Percentiles rank a stretch among this genome's conserved stretches.
Conservation (phyloP, 768 basidiomycete genomes). For the Bullera alba region DNA sequence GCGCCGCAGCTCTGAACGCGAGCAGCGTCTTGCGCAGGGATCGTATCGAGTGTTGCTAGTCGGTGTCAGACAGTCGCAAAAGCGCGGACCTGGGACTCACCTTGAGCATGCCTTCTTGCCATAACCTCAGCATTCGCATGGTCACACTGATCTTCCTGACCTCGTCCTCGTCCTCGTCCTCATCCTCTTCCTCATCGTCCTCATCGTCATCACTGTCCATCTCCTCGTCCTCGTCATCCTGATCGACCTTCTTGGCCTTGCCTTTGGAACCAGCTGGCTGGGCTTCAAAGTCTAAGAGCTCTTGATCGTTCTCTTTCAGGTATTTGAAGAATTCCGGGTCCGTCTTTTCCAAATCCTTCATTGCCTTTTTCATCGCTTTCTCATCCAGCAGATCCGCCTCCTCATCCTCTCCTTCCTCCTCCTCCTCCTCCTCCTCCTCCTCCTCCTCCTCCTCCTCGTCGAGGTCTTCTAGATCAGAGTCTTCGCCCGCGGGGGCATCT, state of each 20-base stretch:
- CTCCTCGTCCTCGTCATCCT: conserved; percentile 47
- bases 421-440: conserved; percentile 34
- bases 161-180: conserved; percentile 56
- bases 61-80: background rate
- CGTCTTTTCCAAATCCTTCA: conserved; percentile 83
- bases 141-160: conserved; percentile 39
- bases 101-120: conserved; percentile 86
- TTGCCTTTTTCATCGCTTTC: conserved; percentile 71
- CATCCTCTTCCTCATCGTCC: conserved; percentile 41
- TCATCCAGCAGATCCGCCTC: conserved; percentile 59
- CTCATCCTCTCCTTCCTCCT: conserved; percentile 60
- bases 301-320: conserved; percentile 87
- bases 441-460: conserved; percentile 28
- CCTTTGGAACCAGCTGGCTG: conserved; percentile 1
- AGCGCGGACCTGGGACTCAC: conserved; percentile 50
- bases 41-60: conserved; percentile 73
- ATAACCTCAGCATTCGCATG: conserved; percentile 59
- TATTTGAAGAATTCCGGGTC: conserved; percentile 99
- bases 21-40: conserved; percentile 74
- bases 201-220: conserved; percentile 51
- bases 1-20: conserved; percentile 83
- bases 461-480: conserved; percentile 49
- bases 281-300: conserved; percentile 71
- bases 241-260: conserved; percentile 42
- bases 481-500: conserved; percentile 20